Evolutionary conservation across 257 asterid species (phyloP), one percentile per base, ranked within the genome.

Genomic region (Jaltomata sinuosa): DNA sequence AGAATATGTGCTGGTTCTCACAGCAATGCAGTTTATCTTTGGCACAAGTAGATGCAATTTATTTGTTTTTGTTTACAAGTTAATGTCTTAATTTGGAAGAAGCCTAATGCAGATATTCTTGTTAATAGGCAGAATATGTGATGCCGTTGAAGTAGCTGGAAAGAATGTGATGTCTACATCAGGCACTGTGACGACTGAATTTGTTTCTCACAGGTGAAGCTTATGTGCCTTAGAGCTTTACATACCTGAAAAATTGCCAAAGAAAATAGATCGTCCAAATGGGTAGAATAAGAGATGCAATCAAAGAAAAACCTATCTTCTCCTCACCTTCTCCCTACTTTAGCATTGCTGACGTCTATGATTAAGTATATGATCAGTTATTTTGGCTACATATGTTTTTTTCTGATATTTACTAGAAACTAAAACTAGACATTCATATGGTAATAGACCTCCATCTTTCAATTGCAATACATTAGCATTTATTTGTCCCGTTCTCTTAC

Each of bases 131-230:
- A 91, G 84, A 91, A 86, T 97, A 29, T 92, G 94, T 79, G 99
- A 97, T 87, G 98, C 98, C 67, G 97, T 88, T 85, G 99, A 95
- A 91, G 89, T 97, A 84, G 94, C 98, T 21, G 98, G 98, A 82
- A 97, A 92, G 92, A 92, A 91, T 88, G 98, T 95, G 53, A 91
- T 94, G 97, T 89, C 97, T 62, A 97, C 99, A 79, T 94, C 98
- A 31, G 87, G 92, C 84, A 95, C 94, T 1, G 97, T 94, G 86
- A 97, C 98, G 0, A 95, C 99, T 59, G 98, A 94, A 55, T 98
- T 97, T 80, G 95, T 97, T 52, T 85, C 93, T 79, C 98, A 97
- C 88, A 92, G 94, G 97, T 94, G 87, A 74, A 52, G 27, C 11
- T 82, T 27, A 72, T 65, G 18, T 45, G 18, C 34, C 0, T 16